Evolutionary conservation across 352 stramenopile species (phyloP).

Genomic region (Globisporangium cylindrosporum): DNA sequence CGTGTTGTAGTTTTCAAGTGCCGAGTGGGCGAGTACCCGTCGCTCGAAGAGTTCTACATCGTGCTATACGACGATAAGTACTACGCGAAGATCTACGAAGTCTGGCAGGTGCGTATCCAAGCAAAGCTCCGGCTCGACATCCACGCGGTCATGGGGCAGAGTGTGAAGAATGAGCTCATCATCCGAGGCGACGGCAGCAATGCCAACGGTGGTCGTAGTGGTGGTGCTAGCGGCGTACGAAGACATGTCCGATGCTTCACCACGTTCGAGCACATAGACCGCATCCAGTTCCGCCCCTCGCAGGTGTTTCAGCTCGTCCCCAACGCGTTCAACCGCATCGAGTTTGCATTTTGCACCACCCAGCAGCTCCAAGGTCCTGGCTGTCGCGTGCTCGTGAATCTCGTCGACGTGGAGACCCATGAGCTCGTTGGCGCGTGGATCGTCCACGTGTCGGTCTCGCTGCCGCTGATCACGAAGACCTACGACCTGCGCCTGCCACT

Average conservation of each 20-base stretch:
- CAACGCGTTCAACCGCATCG: constrained; percentile 90
- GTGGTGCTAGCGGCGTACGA: neutral
- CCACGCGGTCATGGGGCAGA: constrained; percentile 84
- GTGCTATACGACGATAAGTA: constrained; percentile 88
- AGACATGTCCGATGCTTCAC: constrained; percentile 53
- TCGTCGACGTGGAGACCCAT: constrained; percentile 88
- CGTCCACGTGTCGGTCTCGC: constrained; percentile 63
- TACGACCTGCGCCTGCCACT: constrained; percentile 85
- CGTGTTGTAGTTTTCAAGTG: constrained; percentile 72
- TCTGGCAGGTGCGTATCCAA: constrained; percentile 83
- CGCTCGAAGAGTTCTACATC: constrained; percentile 89
- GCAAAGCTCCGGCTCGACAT: constrained; percentile 82
- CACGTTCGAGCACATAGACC: constrained; percentile 30
- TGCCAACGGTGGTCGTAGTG: neutral
- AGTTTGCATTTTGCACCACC: constrained; percentile 72
- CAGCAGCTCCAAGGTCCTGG: constrained; percentile 24
- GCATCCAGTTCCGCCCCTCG: constrained; percentile 73
- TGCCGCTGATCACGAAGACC: constrained; percentile 89
- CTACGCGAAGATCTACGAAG: constrained; percentile 71
- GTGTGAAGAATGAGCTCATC: constrained; percentile 84
- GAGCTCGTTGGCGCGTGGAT: constrained; percentile 91
- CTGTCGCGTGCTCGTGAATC: constrained; percentile 61
- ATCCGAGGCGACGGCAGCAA: constrained; percentile 75
- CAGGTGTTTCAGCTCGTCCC: constrained; percentile 86
- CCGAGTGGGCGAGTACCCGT: constrained; percentile 79